These are phyloP conservation scores for Ulota crispa DNA, from an alignment of 225 moss, liverwort and hornwort genomes.

Conservation along the genomic window DNA sequence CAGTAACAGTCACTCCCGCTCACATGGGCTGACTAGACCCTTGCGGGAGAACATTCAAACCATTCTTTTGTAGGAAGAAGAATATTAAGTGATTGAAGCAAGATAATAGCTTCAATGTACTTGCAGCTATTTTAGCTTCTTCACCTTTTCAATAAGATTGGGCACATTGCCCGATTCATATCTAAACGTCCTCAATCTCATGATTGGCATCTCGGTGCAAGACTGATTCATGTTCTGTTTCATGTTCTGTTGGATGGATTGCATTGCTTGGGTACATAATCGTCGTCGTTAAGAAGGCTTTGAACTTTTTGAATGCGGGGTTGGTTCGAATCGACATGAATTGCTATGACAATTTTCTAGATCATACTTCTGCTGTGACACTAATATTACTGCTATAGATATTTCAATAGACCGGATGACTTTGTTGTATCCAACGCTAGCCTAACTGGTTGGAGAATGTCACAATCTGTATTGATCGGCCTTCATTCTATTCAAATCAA, in stretches of 20 bases:
- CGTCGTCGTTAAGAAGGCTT: not conserved
- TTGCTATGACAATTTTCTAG: not conserved
- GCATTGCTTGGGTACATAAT: no score
- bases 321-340: not conserved
- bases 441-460: not conserved
- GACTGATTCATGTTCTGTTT: not conserved
- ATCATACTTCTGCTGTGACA: no score
- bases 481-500: not conserved
- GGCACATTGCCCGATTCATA: not conserved
- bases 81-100: not conserved
- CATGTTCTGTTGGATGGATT: slow-evolving; percentile 10
- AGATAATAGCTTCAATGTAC: not conserved
- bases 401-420: not conserved
- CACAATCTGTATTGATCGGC: not conserved
- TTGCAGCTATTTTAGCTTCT: not conserved
- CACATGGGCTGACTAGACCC: not conserved
- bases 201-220: not conserved
- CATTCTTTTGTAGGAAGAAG: not conserved
- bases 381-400: not conserved
- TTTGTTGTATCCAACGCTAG: not conserved
- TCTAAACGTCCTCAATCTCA: not conserved
- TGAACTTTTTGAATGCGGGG: not conserved
- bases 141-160: not conserved
- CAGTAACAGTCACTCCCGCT: not conserved
- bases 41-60: not conserved